Evolutionary conservation across 2,329 filamentous ascomycete species (phyloP).

Genomic region (Pseudocercospora pini-densiflorae): DNA sequence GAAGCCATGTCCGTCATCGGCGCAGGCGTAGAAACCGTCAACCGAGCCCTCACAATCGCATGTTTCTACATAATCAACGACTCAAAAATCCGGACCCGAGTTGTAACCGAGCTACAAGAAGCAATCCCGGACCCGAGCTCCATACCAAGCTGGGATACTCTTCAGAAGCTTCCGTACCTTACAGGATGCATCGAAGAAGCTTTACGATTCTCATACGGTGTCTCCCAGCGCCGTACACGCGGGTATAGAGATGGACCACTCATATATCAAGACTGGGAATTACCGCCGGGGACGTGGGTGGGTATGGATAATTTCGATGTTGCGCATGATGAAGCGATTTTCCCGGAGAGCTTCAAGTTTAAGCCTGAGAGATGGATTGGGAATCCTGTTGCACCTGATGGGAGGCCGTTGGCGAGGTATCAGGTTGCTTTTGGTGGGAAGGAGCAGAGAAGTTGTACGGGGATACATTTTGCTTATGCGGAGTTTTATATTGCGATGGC

Average conservation of each 20-base stretch:
- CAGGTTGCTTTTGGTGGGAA: slow-evolving; percentile 16
- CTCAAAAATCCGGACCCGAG: slow-evolving; percentile 38
- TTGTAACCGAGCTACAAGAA: slow-evolving; percentile 45
- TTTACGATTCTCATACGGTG: slow-evolving; percentile 30
- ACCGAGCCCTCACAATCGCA: slow-evolving; percentile 47
- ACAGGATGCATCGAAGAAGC: slow-evolving; percentile 21
- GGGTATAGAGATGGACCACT: slow-evolving; percentile 20
- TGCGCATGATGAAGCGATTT: slow-evolving; percentile 22
- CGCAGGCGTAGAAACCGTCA: slow-evolving; percentile 52
- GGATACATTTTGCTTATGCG: slow-evolving; percentile 21
- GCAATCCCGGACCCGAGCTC: slow-evolving; percentile 20
- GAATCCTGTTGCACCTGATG: slow-evolving; percentile 17
- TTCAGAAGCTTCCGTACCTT: slow-evolving; percentile 27
- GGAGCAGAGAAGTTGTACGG: slow-evolving; percentile 21
- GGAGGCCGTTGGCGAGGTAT: slow-evolving; percentile 18
- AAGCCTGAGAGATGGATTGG: slow-evolving; percentile 24
- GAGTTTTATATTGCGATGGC: slow-evolving; percentile 19
- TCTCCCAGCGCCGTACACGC: slow-evolving; percentile 21
- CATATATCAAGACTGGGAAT: slow-evolving; percentile 21
- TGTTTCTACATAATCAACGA: slow-evolving; percentile 48
- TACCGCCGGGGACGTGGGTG: slow-evolving; percentile 22
- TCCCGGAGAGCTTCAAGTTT: slow-evolving; percentile 22
- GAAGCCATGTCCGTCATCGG: slow-evolving; percentile 53
- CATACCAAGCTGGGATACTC: slow-evolving; percentile 15
- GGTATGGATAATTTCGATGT: slow-evolving; percentile 25